A percentile compares a stretch with the other conserved stretches of the same genome.
These are phyloP conservation scores for Prillingera fragicola DNA, from an alignment of 1,284 basidiomycete genomes.

Conservation along the genomic window DNA sequence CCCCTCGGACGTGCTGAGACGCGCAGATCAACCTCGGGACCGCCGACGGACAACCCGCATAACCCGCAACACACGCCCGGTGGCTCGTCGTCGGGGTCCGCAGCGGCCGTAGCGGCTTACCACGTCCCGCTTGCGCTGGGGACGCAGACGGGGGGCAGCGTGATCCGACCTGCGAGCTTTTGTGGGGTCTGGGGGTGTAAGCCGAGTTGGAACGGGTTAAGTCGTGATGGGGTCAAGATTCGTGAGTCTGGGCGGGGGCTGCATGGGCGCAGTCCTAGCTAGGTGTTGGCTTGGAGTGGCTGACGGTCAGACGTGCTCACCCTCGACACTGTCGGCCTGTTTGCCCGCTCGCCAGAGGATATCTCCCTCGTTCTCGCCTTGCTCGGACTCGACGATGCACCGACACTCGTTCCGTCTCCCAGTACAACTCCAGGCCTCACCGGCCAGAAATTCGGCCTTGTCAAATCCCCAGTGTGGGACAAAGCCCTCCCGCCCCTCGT, in stretches of 20 bases:
- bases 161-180: conserved; percentile 37
- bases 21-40: conserved; percentile 24
- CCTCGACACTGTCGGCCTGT: conserved; percentile 37
- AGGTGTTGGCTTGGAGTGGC: not conserved
- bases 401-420: not conserved
- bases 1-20: not conserved
- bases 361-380: conserved; percentile 26
- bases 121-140: conserved; percentile 33
- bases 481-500: conserved; percentile 16
- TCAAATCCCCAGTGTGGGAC: conserved; percentile 25
- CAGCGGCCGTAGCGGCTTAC: conserved; percentile 36
- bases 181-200: conserved; percentile 38
- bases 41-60: conserved; percentile 33
- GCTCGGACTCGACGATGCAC: conserved; percentile 29
- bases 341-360: conserved; percentile 31
- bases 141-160: conserved; percentile 28
- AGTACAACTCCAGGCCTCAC: conserved; percentile 5
- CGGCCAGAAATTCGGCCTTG: conserved; percentile 27
- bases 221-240: conserved; percentile 37
- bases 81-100: conserved; percentile 35
- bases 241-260: conserved; percentile 11
- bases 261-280: not conserved
- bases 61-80: conserved; percentile 30
- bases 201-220: conserved; percentile 37
- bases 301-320: conserved; percentile 25